Percentiles rank a stretch among this genome's conserved stretches.
phyloP scores from a whole-genome alignment of 306 rosid species.

The Casuarina equisetifolia region DNA sequence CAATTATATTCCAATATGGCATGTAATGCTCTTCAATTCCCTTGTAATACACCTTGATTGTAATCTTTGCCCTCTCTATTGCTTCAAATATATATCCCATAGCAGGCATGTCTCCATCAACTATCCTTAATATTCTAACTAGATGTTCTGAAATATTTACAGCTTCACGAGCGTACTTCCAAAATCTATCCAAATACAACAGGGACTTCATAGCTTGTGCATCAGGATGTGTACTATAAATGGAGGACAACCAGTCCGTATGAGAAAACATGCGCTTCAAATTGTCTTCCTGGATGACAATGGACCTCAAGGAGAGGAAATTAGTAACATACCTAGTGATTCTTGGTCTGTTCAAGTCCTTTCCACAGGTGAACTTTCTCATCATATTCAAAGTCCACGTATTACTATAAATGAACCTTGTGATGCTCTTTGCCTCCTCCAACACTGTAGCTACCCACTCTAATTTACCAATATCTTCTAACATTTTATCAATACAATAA shows the following conservation, averaged over 20 bases:
- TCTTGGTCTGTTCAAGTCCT: conserved; percentile 58
- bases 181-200: conserved; percentile 57
- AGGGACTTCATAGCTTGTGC: conserved; percentile 47
- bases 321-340: conserved; percentile 48
- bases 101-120: conserved; percentile 77
- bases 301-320: conserved; percentile 67
- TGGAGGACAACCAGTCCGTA: conserved; percentile 64
- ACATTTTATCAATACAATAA: conserved; percentile 58
- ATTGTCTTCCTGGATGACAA: conserved; percentile 58
- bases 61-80: conserved; percentile 59
- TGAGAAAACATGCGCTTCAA: conserved; percentile 65
- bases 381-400: conserved; percentile 50
- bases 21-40: conserved; percentile 58
- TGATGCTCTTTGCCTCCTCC: conserved; percentile 62
- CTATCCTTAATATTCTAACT: conserved; percentile 56
- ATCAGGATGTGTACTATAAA: conserved; percentile 44
- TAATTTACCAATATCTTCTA: conserved; percentile 63
- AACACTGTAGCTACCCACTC: conserved; percentile 61
- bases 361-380: conserved; percentile 64
- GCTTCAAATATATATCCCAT: conserved; percentile 66
- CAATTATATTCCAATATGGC: conserved; percentile 57
- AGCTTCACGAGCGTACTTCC: conserved; percentile 68
- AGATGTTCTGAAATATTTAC: conserved; percentile 63
- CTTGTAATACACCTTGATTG: conserved; percentile 51
- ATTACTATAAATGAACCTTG: conserved; percentile 49